phyloP scores from a whole-genome alignment of 139 green algal genomes.

The Auxenochlorella pyrenoidosa region DNA sequence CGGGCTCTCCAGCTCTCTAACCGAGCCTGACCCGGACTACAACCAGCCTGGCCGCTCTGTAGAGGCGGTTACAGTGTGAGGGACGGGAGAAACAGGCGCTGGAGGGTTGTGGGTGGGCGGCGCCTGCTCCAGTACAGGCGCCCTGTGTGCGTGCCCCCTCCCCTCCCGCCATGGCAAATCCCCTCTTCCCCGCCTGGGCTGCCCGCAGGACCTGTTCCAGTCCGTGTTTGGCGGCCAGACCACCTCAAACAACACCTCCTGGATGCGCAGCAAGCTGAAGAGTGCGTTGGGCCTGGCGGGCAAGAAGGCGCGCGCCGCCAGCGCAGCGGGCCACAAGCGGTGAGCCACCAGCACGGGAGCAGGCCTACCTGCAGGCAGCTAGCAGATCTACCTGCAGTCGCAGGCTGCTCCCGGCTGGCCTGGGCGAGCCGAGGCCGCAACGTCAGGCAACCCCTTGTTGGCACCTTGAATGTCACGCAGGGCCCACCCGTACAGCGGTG shows the following conservation, averaged over 20 bases:
- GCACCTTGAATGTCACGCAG: too few species aligned
- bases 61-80: neutral
- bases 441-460: too few species aligned
- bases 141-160: neutral
- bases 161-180: neutral
- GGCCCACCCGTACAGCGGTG: too few species aligned
- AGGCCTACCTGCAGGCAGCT: too few species aligned
- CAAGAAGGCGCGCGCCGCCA: neutral
- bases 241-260: slow-evolving; percentile 25
- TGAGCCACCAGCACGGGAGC: neutral
- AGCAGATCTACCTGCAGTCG: too few species aligned
- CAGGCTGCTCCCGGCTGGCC: too few species aligned
- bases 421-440: too few species aligned
- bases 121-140: neutral
- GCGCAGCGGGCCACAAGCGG: neutral
- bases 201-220: neutral
- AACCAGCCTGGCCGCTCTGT: neutral
- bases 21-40: neutral
- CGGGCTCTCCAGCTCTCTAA: neutral
- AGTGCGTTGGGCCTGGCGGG: neutral
- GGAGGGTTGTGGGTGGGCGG: too few species aligned
- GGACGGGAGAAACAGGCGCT: neutral
- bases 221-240: neutral
- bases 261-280: slow-evolving; percentile 26
- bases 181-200: too few species aligned